Evolutionary conservation across 352 stramenopile genomes (phyloP), one percentile per base, ranked within the genome.

Genomic region (Pythium utonaiense): DNA sequence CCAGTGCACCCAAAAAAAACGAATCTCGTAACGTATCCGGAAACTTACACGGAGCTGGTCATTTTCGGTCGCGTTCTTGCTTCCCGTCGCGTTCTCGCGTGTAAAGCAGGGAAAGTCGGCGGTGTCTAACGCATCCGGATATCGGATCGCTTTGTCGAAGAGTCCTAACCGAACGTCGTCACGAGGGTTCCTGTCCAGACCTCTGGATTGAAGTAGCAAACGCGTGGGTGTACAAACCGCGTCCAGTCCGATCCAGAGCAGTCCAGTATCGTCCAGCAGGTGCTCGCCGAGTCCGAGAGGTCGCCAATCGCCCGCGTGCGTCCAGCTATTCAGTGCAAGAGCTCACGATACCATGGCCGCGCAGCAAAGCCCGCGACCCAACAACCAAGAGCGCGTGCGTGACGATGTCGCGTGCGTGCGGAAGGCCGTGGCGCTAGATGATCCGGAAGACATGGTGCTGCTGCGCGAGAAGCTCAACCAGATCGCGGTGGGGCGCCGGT

Each of bases 381-480:
- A 51, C 41, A 60, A 66, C 59, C 60, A 67, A 47, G 42, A 48
- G 31, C 31, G 36, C 3, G n/a, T 22, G 21, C n/a, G 25, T 19
- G 38, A 48, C 3, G 40, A 38, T 2, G 16, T 27, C 25, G 31
- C 59, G 6, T 19, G 27, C 53, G 25, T 33, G 51, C 60, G 60
- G 22, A 67, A 67, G 60, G 41, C 53, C 8, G 50, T 50, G 6
- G 41, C 49, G 22, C 41, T 69, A 2, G 28, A 61, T 22, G 63
- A 70, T 45, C 76, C 73, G 17, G 74, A 90, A 49, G 80, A 90
- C 61, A 77, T 90, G 67, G 47, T 76, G n/a, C 60, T 91, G 53
- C 59, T 91, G 41, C 71, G 80, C 3, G 80, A 91, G 60, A 91
- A 91, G 70, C 80, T 91, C 59, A 88, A 74, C 34, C 71, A 75